Conservation (phyloP, 768 basidiomycete genomes). For the Lentinula edodes region DNA sequence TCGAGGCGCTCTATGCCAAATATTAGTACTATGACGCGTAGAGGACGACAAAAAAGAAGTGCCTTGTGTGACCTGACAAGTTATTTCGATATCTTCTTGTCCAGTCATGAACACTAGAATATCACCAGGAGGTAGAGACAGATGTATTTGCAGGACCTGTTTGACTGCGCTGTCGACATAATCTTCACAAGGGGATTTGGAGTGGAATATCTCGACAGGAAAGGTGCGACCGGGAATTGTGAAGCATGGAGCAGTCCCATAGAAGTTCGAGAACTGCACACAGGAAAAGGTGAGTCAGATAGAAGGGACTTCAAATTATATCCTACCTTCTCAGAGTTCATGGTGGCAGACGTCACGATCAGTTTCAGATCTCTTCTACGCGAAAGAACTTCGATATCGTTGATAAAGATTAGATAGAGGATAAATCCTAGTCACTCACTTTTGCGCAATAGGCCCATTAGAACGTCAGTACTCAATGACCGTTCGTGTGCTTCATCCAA, state of each 20-base stretch:
- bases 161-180: constrained; percentile 98
- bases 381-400: constrained; percentile 57
- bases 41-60: neutral
- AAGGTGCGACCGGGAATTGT: constrained; percentile 92
- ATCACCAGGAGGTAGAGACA: constrained; percentile 89
- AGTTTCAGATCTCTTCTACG: constrained; percentile 90
- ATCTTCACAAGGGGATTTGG: constrained; percentile 97
- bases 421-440: constrained; percentile 46
- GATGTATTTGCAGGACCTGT: constrained; percentile 94
- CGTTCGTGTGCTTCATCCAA: constrained; percentile 99
- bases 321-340: constrained; percentile 96
- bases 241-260: constrained; percentile 91
- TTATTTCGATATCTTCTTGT: constrained; percentile 97
- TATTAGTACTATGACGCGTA: neutral
- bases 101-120: constrained; percentile 99
- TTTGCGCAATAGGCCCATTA: constrained; percentile 94
- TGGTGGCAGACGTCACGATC: constrained; percentile 97
- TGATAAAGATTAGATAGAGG: neutral
- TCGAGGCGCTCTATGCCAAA: constrained; percentile 68
- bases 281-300: neutral
- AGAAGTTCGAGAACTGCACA: constrained; percentile 87
- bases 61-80: constrained; percentile 92
- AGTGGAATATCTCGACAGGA: constrained; percentile 94
- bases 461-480: constrained; percentile 93
- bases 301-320: neutral